Evolutionary conservation across 345 rosid species (phyloP), one percentile per base, ranked within the genome.

Genomic region (Citrus medica): DNA sequence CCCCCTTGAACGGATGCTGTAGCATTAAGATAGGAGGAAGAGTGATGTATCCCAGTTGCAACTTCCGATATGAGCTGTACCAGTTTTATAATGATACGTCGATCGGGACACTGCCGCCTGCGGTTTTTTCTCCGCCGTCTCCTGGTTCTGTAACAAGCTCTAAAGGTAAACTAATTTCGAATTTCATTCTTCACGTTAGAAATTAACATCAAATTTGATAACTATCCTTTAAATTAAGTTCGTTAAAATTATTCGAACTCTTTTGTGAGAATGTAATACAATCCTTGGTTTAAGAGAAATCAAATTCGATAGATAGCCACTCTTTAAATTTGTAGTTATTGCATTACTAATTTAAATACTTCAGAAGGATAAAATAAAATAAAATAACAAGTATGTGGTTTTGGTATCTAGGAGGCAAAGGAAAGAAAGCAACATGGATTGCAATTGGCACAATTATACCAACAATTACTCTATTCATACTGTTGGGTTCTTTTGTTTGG

Each of bases 21-120:
- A 3, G 7, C 3, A 72, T 76, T 67, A 83, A 16, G 55, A n/a
- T 3, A 4, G 87, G 87, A 12, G 84, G 83, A 51, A 77, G 79
- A 40, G 60, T 80, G 9, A 30, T 84, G 69, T 4, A 0, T 24
- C 90, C 89, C 0, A 84, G 84, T 61, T 90, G 91, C 73, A 69
- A 59, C 17, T 24, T 82, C 38, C 59, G 86, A 63, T 88, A 42
- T 62, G 89, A 86, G 42, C 1, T 32, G 1, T 81, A 81, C 72
- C 33, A 27, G 0, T 85, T 86, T 67, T 87, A 76, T 24, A 69
- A 14, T n/a, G 40, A 27, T 22, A 59, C 40, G 51, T 13, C 17
- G 51, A 2, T 7, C 4, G 19, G 4, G 4, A 3, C 25, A 27
- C 72, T 33, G 7, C 2, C 76, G 5, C 62, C 75, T 24, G 1